Evolutionary conservation across 2,329 filamentous ascomycete genomes (phyloP).

Genomic region (Nemania sp.): DNA sequence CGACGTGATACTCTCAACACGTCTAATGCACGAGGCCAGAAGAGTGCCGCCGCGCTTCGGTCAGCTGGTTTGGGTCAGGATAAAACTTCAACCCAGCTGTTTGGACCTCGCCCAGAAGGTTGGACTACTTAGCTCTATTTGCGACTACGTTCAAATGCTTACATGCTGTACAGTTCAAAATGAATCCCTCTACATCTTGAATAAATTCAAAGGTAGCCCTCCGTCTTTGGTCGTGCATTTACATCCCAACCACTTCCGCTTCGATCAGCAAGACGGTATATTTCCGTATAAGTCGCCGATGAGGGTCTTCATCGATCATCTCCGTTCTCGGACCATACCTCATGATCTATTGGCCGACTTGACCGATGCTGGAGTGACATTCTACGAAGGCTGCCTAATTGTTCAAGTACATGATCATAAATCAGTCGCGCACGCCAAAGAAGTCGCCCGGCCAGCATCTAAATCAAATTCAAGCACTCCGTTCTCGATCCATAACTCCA

Average conservation of each 20-base stretch:
- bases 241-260: slow-evolving; percentile 86
- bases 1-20: slow-evolving; percentile 68
- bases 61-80: slow-evolving; percentile 63
- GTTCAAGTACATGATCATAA: slow-evolving; percentile 94
- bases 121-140: slow-evolving; percentile 41
- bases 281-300: slow-evolving; percentile 95
- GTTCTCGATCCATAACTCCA: slow-evolving; percentile 93
- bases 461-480: slow-evolving; percentile 72
- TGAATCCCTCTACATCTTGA: slow-evolving; percentile 77
- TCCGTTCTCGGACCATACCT: slow-evolving; percentile 81
- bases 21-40: slow-evolving; percentile 60
- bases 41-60: slow-evolving; percentile 63
- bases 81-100: slow-evolving; percentile 51
- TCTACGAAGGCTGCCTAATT: slow-evolving; percentile 96
- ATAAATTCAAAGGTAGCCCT: slow-evolving; percentile 78
- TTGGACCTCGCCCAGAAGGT: slow-evolving; percentile 67
- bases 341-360: slow-evolving; percentile 90
- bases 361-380: slow-evolving; percentile 75
- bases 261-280: slow-evolving; percentile 93
- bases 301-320: slow-evolving; percentile 81
- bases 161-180: slow-evolving; percentile 70
- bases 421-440: slow-evolving; percentile 71
- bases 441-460: slow-evolving; percentile 64
- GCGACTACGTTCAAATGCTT: slow-evolving; percentile 28
- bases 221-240: slow-evolving; percentile 91